phyloP scores from a whole-genome alignment of 257 asterid species.

The Solanum pinnatisectum region DNA sequence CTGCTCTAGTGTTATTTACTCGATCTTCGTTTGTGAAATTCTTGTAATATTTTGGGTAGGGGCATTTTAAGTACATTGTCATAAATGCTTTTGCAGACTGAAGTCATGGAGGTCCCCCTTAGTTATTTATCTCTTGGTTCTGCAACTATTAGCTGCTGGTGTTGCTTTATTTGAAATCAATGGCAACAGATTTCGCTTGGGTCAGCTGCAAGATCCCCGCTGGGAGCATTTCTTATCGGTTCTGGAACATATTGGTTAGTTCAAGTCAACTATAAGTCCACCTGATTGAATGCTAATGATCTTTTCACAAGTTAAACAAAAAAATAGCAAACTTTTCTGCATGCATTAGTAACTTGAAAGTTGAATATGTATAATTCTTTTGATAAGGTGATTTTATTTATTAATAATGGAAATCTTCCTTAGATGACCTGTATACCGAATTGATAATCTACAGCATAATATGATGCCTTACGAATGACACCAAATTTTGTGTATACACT shows the following conservation, averaged over 20 bases:
- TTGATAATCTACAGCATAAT: neutral
- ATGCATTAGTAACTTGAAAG: neutral
- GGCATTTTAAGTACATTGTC: neutral
- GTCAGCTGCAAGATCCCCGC: slow-evolving; percentile 45
- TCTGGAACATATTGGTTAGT: slow-evolving; percentile 69
- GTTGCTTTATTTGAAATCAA: slow-evolving; percentile 53
- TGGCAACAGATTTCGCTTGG: slow-evolving; percentile 35
- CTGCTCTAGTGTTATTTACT: neutral
- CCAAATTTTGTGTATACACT: neutral
- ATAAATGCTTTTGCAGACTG: slow-evolving; percentile 42
- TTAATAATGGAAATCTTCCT: neutral
- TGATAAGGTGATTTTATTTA: neutral
- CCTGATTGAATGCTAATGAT: neutral
- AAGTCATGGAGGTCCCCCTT: slow-evolving; percentile 56
- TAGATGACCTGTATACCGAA: neutral
- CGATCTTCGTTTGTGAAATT: neutral
- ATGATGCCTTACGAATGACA: neutral
- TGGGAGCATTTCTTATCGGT: slow-evolving; percentile 58
- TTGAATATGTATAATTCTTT: neutral
- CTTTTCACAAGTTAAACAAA: neutral
- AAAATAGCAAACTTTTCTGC: neutral
- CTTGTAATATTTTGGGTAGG: neutral
- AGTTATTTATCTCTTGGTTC: slow-evolving; percentile 38
- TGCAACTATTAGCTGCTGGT: slow-evolving; percentile 47
- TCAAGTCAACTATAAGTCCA: slow-evolving; percentile 7